These are phyloP conservation scores for Pisolithus albus DNA, from an alignment of 768 basidiomycete genomes.

Conservation along the genomic window DNA sequence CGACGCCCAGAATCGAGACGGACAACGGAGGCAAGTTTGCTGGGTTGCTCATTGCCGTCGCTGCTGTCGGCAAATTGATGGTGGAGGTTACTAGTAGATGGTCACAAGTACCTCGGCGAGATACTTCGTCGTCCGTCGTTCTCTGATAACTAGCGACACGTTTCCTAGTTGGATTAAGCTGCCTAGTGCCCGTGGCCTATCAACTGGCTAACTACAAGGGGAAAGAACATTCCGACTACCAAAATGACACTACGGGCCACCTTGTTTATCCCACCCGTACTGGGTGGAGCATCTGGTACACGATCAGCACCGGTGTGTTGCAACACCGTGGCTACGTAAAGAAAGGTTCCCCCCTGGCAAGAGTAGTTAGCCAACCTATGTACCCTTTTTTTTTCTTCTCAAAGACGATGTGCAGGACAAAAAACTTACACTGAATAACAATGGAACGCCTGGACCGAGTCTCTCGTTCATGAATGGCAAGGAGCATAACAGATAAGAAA, in stretches of 20 bases:
- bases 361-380: neutral
- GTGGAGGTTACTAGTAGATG: slow-evolving; percentile 16
- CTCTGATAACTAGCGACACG: no score
- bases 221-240: slow-evolving; percentile 63
- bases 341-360: slow-evolving; percentile 79
- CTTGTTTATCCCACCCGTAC: slow-evolving; percentile 38
- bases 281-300: slow-evolving; percentile 18
- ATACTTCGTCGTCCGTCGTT: no score
- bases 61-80: slow-evolving; percentile 30
- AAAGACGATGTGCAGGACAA: no score
- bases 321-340: slow-evolving; percentile 91
- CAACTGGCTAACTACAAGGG: slow-evolving; percentile 51
- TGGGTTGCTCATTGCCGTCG: slow-evolving; percentile 22
- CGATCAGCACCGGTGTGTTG: slow-evolving; percentile 64
- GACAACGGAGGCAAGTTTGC: slow-evolving; percentile 55
- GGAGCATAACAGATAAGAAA: slow-evolving; percentile 65
- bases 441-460: slow-evolving; percentile 62
- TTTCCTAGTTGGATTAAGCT: neutral
- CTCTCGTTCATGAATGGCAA: slow-evolving; percentile 36
- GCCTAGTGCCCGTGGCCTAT: slow-evolving; percentile 53
- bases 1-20: slow-evolving; percentile 78
- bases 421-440: slow-evolving; percentile 73
- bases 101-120: slow-evolving; percentile 15
- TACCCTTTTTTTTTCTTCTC: neutral
- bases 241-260: slow-evolving; percentile 46